These are phyloP conservation scores for Salvia miltiorrhiza DNA, from an alignment of 257 asterid species.

Conservation along the genomic window DNA sequence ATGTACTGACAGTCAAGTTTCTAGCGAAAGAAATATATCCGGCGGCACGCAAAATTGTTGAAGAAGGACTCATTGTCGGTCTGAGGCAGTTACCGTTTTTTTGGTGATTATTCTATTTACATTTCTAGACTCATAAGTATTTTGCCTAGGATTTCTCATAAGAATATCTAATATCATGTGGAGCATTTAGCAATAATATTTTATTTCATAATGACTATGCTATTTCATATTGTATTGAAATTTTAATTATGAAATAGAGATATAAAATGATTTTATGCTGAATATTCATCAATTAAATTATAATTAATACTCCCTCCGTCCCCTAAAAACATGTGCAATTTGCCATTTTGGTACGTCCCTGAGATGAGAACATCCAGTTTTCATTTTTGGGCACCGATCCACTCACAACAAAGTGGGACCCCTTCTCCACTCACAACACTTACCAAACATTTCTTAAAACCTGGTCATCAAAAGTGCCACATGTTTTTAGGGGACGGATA, in stretches of 20 bases:
- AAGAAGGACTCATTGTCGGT: slow-evolving; percentile 74
- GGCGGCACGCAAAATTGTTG: slow-evolving; percentile 28
- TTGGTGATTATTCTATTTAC: slow-evolving; percentile 47
- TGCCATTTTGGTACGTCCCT: too few species aligned
- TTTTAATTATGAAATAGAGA: not conserved
- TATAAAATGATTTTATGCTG: not conserved
- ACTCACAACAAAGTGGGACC: too few species aligned
- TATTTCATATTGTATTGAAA: not conserved
- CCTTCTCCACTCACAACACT: too few species aligned
- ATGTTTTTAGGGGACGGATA: too few species aligned
- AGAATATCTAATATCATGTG: not conserved
- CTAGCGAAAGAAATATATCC: slow-evolving; percentile 25
- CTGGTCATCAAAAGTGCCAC: too few species aligned
- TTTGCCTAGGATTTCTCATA: not conserved
- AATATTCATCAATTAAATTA: not conserved
- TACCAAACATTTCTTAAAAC: too few species aligned
- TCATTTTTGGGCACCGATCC: too few species aligned
- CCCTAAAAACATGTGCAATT: too few species aligned
- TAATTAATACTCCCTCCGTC: not conserved
- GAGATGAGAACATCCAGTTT: too few species aligned
- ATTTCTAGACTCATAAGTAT: not conserved
- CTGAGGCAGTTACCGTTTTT: slow-evolving; percentile 56
- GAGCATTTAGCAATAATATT: not conserved
- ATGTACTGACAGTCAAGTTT: slow-evolving; percentile 63
- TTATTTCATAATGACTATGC: not conserved